phyloP scores from a whole-genome alignment of 495 filamentous ascomycete species.

The Friedmanniomyces endolithicus region DNA sequence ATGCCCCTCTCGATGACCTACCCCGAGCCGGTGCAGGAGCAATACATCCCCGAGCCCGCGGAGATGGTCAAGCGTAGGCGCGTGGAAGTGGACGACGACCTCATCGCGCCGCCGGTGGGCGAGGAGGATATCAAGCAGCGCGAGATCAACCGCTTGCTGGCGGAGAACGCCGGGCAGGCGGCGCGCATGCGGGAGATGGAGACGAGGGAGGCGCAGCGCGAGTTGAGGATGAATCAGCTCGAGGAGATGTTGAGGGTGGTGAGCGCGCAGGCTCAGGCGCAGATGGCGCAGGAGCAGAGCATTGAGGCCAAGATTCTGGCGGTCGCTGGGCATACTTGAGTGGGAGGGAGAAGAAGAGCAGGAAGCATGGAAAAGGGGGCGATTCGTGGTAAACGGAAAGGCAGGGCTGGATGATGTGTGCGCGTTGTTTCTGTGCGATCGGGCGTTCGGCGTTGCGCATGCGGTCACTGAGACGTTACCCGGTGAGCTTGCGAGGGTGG shows the following conservation, averaged over 20 bases:
- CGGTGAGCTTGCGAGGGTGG: too few species aligned
- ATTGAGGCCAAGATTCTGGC: background rate
- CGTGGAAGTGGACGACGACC: background rate
- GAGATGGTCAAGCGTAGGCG: background rate
- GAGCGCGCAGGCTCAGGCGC: too few species aligned
- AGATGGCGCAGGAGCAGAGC: background rate
- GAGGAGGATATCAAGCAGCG: background rate
- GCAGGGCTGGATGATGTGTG: background rate
- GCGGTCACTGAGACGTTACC: too few species aligned
- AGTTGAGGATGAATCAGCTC: background rate
- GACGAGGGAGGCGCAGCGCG: slow-evolving; percentile 1
- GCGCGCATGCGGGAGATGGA: slow-evolving; percentile 22
- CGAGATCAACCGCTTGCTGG: slow-evolving; percentile 20
- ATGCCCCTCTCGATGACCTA: background rate
- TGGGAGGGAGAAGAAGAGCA: background rate
- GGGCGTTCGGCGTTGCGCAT: too few species aligned
- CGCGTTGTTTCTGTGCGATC: too few species aligned
- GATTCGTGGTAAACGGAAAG: background rate
- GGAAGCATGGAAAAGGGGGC: background rate
- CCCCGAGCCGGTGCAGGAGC: background rate
- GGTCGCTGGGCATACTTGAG: background rate
- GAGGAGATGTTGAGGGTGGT: background rate
- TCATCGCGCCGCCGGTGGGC: background rate
- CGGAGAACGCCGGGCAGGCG: slow-evolving; percentile 20
- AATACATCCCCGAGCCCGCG: background rate